phyloP scores from a whole-genome alignment of 768 basidiomycete species.

The Leccinellum luteum region DNA sequence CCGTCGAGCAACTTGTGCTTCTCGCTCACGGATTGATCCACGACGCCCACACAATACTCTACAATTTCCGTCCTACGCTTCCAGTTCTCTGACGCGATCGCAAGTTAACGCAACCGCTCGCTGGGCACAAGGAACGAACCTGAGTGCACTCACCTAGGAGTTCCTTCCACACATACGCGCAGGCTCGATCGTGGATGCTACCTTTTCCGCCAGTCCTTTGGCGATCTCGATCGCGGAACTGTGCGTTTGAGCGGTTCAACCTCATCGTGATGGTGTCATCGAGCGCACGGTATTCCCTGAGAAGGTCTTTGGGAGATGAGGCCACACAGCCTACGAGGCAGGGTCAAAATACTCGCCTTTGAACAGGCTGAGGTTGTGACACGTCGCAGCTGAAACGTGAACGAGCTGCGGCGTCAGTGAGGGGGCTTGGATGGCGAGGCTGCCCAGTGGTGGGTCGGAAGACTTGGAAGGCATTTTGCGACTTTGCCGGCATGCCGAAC shows the following conservation, averaged over 20 bases:
- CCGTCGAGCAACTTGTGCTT: conserved; percentile 47
- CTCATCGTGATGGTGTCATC: conserved; percentile 82
- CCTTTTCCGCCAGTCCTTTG: conserved; percentile 42
- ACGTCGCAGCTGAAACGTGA: conserved; percentile 72
- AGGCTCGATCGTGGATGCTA: conserved; percentile 70
- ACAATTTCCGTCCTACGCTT: conserved; percentile 70
- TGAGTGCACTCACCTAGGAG: conserved; percentile 58
- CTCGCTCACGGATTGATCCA: conserved; percentile 61
- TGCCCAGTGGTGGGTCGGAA: conserved; percentile 53
- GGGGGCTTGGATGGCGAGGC: conserved; percentile 67
- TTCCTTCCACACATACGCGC: conserved; percentile 74
- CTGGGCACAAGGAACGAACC: conserved; percentile 11
- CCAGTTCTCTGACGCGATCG: conserved; percentile 54
- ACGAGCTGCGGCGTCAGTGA: conserved; percentile 57
- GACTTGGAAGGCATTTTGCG: conserved; percentile 38
- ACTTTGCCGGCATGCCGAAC: conserved; percentile 28
- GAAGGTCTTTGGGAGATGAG: conserved; percentile 53
- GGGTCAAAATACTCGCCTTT: conserved; percentile 44
- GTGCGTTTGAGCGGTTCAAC: conserved; percentile 74
- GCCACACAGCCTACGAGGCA: conserved; percentile 8
- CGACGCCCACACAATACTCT: conserved; percentile 68
- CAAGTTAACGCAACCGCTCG: conserved; percentile 18
- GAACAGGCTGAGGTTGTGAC: conserved; percentile 72
- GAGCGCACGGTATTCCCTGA: conserved; percentile 76
- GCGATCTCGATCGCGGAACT: conserved; percentile 71